Evolutionary conservation across 2,329 filamentous ascomycete species (phyloP).

Genomic region (Alternaria sp.): DNA sequence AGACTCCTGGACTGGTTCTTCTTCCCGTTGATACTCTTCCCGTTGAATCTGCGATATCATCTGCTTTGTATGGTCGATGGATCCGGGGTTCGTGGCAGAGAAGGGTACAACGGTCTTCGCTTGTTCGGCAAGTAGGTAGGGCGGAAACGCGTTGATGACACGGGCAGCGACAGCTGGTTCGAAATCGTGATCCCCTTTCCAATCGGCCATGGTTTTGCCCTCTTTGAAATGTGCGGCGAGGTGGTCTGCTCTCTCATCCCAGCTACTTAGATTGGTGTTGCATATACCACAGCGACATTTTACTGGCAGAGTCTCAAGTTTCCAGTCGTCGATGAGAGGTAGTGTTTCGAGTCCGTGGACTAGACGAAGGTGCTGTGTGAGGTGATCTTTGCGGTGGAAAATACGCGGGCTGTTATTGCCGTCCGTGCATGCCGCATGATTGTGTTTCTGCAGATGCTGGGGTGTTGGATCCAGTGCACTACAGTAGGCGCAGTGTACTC

Average conservation of each 20-base stretch:
- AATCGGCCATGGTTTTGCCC: constrained; percentile 58
- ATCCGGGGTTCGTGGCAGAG: constrained; percentile 44
- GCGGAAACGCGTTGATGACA: constrained; percentile 54
- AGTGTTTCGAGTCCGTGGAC: constrained; percentile 65
- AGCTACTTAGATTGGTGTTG: constrained; percentile 48
- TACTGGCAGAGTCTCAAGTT: constrained; percentile 57
- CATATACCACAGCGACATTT: constrained; percentile 60
- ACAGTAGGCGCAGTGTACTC: constrained; percentile 63
- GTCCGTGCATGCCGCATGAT: constrained; percentile 67
- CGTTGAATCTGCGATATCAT: constrained; percentile 17
- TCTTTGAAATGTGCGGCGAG: constrained; percentile 58
- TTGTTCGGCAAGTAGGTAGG: constrained; percentile 54
- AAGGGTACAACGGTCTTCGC: constrained; percentile 49
- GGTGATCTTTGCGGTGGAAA: constrained; percentile 65
- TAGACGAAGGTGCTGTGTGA: constrained; percentile 64
- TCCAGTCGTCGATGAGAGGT: constrained; percentile 67
- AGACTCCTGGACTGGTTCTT: not conserved
- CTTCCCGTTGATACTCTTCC: not conserved
- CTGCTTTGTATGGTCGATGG: constrained; percentile 28
- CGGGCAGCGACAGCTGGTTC: constrained; percentile 51
- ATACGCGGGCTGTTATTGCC: constrained; percentile 64
- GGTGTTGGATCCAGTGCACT: constrained; percentile 57
- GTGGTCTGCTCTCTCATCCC: constrained; percentile 57
- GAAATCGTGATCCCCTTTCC: constrained; percentile 59
- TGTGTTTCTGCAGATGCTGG: constrained; percentile 63